Evolutionary conservation across 2,329 filamentous ascomycete species (phyloP).

Genomic region (Clonostachys chloroleuca): DNA sequence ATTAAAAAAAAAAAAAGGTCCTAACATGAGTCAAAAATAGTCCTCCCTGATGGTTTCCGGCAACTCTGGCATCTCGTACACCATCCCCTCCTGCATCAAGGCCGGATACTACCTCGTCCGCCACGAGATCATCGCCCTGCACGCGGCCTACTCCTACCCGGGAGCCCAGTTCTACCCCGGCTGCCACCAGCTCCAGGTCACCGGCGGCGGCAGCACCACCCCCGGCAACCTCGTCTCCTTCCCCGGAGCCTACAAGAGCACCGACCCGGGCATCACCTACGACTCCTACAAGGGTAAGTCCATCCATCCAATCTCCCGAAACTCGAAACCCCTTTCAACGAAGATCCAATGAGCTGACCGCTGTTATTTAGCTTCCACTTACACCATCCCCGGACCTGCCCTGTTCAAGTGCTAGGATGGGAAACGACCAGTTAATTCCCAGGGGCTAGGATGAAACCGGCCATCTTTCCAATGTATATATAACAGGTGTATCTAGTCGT

Average conservation of each 20-base stretch:
- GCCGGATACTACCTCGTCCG: constrained; percentile 53
- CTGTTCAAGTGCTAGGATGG: constrained; percentile 37
- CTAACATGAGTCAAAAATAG: constrained; percentile 19
- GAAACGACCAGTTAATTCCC: too few relatives aligned
- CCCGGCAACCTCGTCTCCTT: constrained; percentile 40
- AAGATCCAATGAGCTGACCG: neutral
- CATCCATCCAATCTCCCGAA: neutral
- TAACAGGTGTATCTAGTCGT: too few relatives aligned
- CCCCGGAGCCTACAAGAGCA: constrained; percentile 46
- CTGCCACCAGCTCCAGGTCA: constrained; percentile 53
- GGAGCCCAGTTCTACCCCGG: constrained; percentile 55
- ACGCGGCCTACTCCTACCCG: constrained; percentile 39
- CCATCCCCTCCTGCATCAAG: constrained; percentile 46
- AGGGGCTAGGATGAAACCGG: too few relatives aligned
- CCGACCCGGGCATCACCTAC: constrained; percentile 46
- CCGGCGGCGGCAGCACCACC: constrained; percentile 37
- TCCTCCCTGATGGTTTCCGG: constrained; percentile 34
- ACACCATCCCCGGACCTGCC: constrained; percentile 40
- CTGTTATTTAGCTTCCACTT: constrained; percentile 21
- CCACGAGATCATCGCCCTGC: constrained; percentile 53
- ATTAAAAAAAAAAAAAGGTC: neutral
- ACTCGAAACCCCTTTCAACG: neutral
- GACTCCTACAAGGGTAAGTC: constrained; percentile 41
- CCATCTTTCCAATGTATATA: too few relatives aligned
- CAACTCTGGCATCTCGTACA: constrained; percentile 40